These are phyloP conservation scores for Sporothrix euskadiensis DNA, from an alignment of 2,329 filamentous ascomycete species.

Conservation along the genomic window DNA sequence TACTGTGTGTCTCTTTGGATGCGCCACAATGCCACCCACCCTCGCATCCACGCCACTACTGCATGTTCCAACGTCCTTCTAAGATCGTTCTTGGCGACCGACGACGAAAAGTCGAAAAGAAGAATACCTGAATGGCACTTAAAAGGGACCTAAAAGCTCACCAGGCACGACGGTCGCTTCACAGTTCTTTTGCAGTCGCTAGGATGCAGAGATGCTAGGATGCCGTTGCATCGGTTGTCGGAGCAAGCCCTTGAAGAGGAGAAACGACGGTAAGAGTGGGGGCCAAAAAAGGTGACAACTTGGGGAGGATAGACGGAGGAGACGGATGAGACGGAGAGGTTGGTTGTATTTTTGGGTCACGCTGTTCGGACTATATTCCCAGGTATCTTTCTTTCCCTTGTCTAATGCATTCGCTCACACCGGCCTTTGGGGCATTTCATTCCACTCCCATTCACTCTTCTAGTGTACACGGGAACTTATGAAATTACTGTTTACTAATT, in stretches of 20 bases:
- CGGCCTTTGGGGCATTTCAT: not conserved
- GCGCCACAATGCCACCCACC: not conserved
- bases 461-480: not conserved
- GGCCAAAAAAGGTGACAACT: not conserved
- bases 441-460: no score
- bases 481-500: not conserved
- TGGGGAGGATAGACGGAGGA: not conserved
- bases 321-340: not conserved
- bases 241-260: not conserved
- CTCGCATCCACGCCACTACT: conserved; percentile 1
- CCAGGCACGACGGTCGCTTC: not conserved
- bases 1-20: not conserved
- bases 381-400: not conserved
- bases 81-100: conserved; percentile 24
- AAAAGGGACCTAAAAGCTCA: not conserved
- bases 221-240: conserved; percentile 5
- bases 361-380: conserved; percentile 1
- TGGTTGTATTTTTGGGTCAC: not conserved
- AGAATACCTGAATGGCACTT: not conserved
- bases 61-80: conserved; percentile 16
- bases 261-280: not conserved
- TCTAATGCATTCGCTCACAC: not conserved
- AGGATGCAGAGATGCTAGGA: not conserved
- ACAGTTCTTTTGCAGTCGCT: not conserved
- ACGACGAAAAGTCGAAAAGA: not conserved